A percentile compares a stretch with the other conserved stretches of the same genome.
phyloP scores from a whole-genome alignment of 306 rosid genomes.

The Sechiopsis laciniata region DNA sequence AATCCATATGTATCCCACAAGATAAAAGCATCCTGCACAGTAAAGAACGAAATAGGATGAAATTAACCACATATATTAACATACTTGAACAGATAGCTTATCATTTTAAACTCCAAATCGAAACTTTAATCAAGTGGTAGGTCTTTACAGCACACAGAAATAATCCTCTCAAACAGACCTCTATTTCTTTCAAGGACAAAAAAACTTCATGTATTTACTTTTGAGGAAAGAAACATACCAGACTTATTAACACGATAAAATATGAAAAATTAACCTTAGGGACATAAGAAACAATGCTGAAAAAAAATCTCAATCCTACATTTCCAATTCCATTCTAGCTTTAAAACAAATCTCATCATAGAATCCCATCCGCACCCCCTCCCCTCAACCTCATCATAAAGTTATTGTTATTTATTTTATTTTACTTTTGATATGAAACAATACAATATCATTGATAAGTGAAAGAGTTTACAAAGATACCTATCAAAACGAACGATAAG shows the following conservation, averaged over 20 bases:
- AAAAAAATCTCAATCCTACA: background rate
- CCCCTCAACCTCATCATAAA: background rate
- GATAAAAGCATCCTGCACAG: slow-evolving; percentile 81
- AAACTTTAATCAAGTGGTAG: background rate
- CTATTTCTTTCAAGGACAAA: background rate
- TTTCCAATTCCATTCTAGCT: background rate
- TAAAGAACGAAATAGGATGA: slow-evolving; percentile 27
- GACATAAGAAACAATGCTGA: background rate
- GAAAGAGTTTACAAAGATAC: too few species aligned
- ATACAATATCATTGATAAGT: too few species aligned
- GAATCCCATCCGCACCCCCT: background rate
- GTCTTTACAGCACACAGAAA: background rate
- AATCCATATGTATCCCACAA: slow-evolving; percentile 97
- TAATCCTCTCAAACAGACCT: background rate
- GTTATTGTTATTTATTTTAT: too few species aligned
- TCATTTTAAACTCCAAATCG: background rate
- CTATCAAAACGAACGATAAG: too few species aligned
- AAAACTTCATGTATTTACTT: background rate
- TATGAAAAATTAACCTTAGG: background rate
- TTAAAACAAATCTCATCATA: background rate
- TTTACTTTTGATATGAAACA: too few species aligned
- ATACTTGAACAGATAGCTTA: slow-evolving; percentile 7
- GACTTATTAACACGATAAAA: background rate
- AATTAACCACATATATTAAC: slow-evolving; percentile 23
- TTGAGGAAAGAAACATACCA: background rate